Conservation (phyloP, 768 basidiomycete genomes). For the Albatrellus ellisii region DNA sequence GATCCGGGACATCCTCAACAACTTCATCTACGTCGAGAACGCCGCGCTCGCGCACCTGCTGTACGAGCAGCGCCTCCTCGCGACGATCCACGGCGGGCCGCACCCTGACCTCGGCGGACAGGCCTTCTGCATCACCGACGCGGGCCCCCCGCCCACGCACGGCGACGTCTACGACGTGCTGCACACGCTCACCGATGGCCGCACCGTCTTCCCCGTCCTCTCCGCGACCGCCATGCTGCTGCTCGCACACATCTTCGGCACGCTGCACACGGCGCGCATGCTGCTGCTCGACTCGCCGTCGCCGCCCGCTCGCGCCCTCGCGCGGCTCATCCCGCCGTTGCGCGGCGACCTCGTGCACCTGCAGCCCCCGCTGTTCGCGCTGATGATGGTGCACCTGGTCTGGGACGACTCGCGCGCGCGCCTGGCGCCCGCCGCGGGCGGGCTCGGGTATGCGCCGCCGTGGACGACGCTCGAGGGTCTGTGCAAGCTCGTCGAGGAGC, state of each 20-base stretch:
- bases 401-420: constrained; percentile 29
- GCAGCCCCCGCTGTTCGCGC: constrained; percentile 25
- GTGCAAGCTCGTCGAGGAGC: constrained; percentile 23
- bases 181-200: constrained; percentile 40
- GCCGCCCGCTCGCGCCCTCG: constrained; percentile 22
- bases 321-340: constrained; percentile 15
- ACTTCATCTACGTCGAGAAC: constrained; percentile 67
- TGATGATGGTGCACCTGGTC: constrained; percentile 23
- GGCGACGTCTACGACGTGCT: constrained; percentile 50
- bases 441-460: constrained; percentile 23
- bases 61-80: constrained; percentile 62
- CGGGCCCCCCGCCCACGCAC: constrained; percentile 47
- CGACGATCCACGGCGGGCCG: constrained; percentile 24
- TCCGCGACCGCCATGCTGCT: constrained; percentile 53
- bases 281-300: constrained; percentile 23
- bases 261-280: constrained; percentile 35
- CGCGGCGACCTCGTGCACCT: constrained; percentile 23
- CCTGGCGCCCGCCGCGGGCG: constrained; percentile 21
- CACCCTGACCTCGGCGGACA: constrained; percentile 64
- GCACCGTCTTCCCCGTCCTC: constrained; percentile 38
- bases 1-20: constrained; percentile 40
- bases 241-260: constrained; percentile 47
- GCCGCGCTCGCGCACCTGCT: constrained; percentile 56
- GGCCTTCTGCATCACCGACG: constrained; percentile 52
- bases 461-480: constrained; percentile 22